Conservation (phyloP, 169 alveolate species). For the Plasmodium reichenowi region DNA sequence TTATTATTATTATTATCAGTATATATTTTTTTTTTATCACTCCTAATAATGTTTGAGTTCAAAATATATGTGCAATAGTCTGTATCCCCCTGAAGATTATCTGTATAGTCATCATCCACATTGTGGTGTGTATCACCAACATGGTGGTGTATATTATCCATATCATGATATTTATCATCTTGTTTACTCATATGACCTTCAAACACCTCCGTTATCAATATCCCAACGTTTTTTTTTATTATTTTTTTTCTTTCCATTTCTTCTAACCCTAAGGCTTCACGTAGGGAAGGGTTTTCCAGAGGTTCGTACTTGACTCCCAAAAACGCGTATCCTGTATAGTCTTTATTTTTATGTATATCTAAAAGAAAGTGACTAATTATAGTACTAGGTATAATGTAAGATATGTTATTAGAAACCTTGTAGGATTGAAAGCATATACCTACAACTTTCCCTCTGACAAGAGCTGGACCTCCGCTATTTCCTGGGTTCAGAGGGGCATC, state of each 20-base stretch:
- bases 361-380: slow-evolving; percentile 83
- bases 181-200: slow-evolving; percentile 11
- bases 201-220: slow-evolving; percentile 46
- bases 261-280: slow-evolving; percentile 79
- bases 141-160: too few relatives aligned
- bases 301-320: slow-evolving; percentile 87
- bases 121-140: too few relatives aligned
- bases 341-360: slow-evolving; percentile 75
- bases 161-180: too few relatives aligned
- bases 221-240: slow-evolving; percentile 74
- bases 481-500: slow-evolving; percentile 94
- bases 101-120: too few relatives aligned
- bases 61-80: slow-evolving; percentile 78
- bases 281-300: slow-evolving; percentile 82
- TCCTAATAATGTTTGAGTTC: slow-evolving; percentile 78
- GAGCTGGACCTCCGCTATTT: slow-evolving; percentile 91
- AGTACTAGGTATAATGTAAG: slow-evolving; percentile 87
- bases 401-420: slow-evolving; percentile 89
- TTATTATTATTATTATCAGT: background rate
- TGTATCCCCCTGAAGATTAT: slow-evolving; percentile 20
- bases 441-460: slow-evolving; percentile 87
- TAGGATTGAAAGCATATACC: slow-evolving; percentile 91
- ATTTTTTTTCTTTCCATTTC: slow-evolving; percentile 53
- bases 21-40: slow-evolving; percentile 12
- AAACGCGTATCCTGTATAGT: slow-evolving; percentile 86